Percentiles rank a stretch among this genome's conserved stretches.
Evolutionary conservation across 768 basidiomycete genomes (phyloP).

Genomic region (Russula earlei): DNA sequence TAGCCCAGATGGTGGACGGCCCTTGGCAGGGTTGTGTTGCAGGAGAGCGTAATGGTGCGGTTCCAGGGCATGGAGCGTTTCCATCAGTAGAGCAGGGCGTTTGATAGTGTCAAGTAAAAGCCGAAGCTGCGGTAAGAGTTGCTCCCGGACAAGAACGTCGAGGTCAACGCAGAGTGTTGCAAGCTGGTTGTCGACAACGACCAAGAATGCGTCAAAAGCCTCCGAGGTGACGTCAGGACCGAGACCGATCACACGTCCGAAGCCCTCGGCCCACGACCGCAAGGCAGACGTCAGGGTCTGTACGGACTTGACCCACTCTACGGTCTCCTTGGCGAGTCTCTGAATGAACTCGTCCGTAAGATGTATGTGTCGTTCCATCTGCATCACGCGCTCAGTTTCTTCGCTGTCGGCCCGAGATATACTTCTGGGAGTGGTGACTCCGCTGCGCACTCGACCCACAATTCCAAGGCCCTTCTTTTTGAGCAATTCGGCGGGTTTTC

Average conservation of each 20-base stretch:
- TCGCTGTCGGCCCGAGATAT: slow-evolving; percentile 35
- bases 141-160: slow-evolving; percentile 42
- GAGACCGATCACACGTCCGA: slow-evolving; percentile 22
- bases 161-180: slow-evolving; percentile 44
- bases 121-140: slow-evolving; percentile 49
- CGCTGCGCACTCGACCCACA: slow-evolving; percentile 47
- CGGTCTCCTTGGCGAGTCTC: slow-evolving; percentile 12
- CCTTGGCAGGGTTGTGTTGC: slow-evolving; percentile 53
- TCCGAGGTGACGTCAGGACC: slow-evolving; percentile 21
- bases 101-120: slow-evolving; percentile 49
- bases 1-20: slow-evolving; percentile 56
- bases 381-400: slow-evolving; percentile 11
- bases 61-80: slow-evolving; percentile 61
- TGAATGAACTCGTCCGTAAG: slow-evolving; percentile 9
- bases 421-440: slow-evolving; percentile 44
- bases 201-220: slow-evolving; percentile 37
- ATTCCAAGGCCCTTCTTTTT: slow-evolving; percentile 35
- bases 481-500: slow-evolving; percentile 17
- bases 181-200: slow-evolving; percentile 46
- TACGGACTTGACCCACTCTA: slow-evolving; percentile 16
- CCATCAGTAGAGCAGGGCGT: slow-evolving; percentile 55
- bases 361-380: slow-evolving; percentile 13
- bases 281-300: slow-evolving; percentile 1
- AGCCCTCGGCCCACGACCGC: slow-evolving; percentile 16
- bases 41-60: slow-evolving; percentile 64